Base-by-base conservation (phyloP, 1,284 basidiomycete genomes). In the Ustilago sp. region DNA sequence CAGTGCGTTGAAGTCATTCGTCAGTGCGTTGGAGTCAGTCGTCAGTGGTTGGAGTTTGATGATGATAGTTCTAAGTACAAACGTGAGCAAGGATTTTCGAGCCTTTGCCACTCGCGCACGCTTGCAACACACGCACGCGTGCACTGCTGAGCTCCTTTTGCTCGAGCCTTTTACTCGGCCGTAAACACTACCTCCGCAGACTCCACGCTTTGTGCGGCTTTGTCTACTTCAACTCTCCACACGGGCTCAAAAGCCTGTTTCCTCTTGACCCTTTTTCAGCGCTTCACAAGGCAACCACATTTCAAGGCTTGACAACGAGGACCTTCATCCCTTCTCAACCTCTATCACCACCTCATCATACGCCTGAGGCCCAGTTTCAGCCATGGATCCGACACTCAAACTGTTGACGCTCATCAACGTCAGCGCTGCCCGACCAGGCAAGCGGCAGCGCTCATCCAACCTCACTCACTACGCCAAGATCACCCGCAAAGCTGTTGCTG, bases 381-480 rank as follows among this genome's bases (percentile, higher is more conserved):
- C 41, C 23, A 78, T 78, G 72, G 72, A 78, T 64, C 68, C 80
- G 23, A 80, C 78, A 52, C 75, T 82, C 60, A 83, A 92, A 72
- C 91, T 99, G 2, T 87, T 98, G 45, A 99, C 97, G 0, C 90
- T 99, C 1, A 89, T 99, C 35, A 99, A 99, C 86, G 94, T 98
- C 2, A 94, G 93, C 55, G 93, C 94, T 0, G 90, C 88, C 35
- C 88, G 83, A 51, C 85, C 87, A 11, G 81, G 79, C 52, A 85
- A 85, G 63, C 91, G 83, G 87, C 89, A 73, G 86, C 87, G 54
- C 63, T 65, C 70, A 5, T 73, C 71, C 59, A 63, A 74, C 51
- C 48, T 70, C 39, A 68, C 75, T 8, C 75, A 77, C 48, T 74
- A 74, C 54, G 63, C 70, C 62, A 64, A 66, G 63, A 68, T 67